These are phyloP conservation scores for Capsicum rhomboideum DNA, from an alignment of 257 asterid genomes.

Conservation along the genomic window DNA sequence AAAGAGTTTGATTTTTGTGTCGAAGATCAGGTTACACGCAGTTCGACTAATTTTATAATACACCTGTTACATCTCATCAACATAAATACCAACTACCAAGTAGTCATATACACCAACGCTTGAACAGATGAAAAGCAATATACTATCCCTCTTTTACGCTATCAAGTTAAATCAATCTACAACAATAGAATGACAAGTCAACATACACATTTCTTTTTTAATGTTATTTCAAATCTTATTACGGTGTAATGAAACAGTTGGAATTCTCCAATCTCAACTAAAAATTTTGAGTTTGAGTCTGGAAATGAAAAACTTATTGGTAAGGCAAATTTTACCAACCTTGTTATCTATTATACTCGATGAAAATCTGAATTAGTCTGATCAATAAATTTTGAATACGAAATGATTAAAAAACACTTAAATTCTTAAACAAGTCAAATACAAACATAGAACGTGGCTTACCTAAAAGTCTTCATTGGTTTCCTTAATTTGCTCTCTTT, in stretches of 20 bases:
- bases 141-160: not conserved
- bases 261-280: not conserved
- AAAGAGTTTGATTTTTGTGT: not conserved
- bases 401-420: not conserved
- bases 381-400: not conserved
- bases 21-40: too few species aligned
- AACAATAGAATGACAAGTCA: not conserved
- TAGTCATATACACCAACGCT: not conserved
- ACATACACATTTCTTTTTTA: too few species aligned
- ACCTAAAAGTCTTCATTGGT: slow-evolving; percentile 12
- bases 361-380: not conserved
- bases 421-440: not conserved
- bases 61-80: rapidly evolving
- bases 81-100: not conserved
- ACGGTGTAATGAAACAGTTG: not conserved
- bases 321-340: not conserved
- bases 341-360: not conserved
- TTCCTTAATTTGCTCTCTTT: slow-evolving; percentile 33
- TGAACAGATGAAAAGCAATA: too few species aligned
- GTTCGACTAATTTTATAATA: too few species aligned
- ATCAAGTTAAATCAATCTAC: not conserved
- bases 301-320: not conserved
- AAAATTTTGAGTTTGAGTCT: not conserved
- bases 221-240: not conserved
- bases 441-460: not conserved